Percentiles rank a stretch among this genome's conserved stretches.
Evolutionary conservation across 208 protist genomes (phyloP).

Genomic region (Crithidia brevicula): DNA sequence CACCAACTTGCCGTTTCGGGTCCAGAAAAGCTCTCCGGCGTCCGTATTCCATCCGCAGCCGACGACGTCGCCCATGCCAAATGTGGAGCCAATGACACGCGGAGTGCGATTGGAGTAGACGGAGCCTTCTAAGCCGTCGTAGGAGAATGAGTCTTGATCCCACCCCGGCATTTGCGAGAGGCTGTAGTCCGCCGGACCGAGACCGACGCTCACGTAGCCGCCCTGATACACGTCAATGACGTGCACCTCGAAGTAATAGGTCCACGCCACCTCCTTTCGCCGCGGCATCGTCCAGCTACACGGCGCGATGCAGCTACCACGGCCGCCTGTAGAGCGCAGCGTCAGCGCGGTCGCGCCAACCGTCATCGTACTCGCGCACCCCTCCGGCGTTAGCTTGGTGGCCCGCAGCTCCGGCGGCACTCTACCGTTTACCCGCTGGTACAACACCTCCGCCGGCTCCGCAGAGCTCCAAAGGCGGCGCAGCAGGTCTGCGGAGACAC

Average conservation of each 20-base stretch:
- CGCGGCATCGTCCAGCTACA: slow-evolving; percentile 43
- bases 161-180: slow-evolving; percentile 84
- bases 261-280: slow-evolving; percentile 4
- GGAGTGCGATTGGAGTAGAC: slow-evolving; percentile 63
- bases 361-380: slow-evolving; percentile 49
- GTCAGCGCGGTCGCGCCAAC: slow-evolving; percentile 60
- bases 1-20: slow-evolving; percentile 78
- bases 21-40: slow-evolving; percentile 77
- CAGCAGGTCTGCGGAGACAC: slow-evolving; percentile 26
- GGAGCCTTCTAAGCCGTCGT: slow-evolving; percentile 76
- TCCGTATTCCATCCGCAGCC: slow-evolving; percentile 86
- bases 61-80: slow-evolving; percentile 79
- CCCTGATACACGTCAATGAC: slow-evolving; percentile 73
- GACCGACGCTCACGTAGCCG: slow-evolving; percentile 69
- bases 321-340: slow-evolving; percentile 50
- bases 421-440: slow-evolving; percentile 55
- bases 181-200: slow-evolving; percentile 80
- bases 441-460: slow-evolving; percentile 15
- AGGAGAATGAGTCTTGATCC: slow-evolving; percentile 74
- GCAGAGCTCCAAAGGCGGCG: slow-evolving; percentile 24
- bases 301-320: slow-evolving; percentile 75
- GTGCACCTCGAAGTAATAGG: slow-evolving; percentile 88
- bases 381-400: slow-evolving; percentile 41
- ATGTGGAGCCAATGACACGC: slow-evolving; percentile 57
- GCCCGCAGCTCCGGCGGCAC: slow-evolving; percentile 53